Conservation (phyloP, 163 green algal species). For the Chlorella variabilis region DNA sequence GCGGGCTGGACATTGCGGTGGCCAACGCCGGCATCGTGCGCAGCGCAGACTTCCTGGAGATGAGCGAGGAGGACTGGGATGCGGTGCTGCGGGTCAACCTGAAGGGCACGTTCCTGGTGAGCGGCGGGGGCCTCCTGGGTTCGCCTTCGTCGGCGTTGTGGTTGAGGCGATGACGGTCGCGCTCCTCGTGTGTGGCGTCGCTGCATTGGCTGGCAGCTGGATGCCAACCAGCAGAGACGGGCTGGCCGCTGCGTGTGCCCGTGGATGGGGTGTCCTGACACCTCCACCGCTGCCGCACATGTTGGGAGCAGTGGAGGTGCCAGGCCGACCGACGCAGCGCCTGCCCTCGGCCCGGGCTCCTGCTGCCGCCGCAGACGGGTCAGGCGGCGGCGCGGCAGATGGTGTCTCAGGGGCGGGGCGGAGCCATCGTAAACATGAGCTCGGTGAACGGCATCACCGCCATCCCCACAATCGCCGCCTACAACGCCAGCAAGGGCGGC, state of each 20-base stretch:
- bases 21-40: conserved; percentile 82
- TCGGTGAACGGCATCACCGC: conserved; percentile 88
- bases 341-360: no score
- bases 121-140: neutral
- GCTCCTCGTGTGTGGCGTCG: no score
- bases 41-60: conserved; percentile 82
- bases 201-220: no score
- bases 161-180: no score
- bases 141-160: no score
- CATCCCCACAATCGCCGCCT: conserved; percentile 71
- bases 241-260: no score
- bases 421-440: conserved; percentile 82
- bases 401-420: conserved; percentile 70
- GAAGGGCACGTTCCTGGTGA: conserved; percentile 85
- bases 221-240: no score
- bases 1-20: conserved; percentile 60
- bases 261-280: no score
- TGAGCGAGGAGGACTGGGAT: conserved; percentile 89
- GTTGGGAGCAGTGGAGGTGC: no score
- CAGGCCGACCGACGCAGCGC: no score
- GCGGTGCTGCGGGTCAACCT: conserved; percentile 87
- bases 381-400: conserved; percentile 80
- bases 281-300: no score
- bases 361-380: conserved; percentile 53
- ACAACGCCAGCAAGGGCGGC: conserved; percentile 86